Evolutionary conservation across 129 eudicot species (phyloP).

Genomic region (Rutidosis leptorrhynchoides): DNA sequence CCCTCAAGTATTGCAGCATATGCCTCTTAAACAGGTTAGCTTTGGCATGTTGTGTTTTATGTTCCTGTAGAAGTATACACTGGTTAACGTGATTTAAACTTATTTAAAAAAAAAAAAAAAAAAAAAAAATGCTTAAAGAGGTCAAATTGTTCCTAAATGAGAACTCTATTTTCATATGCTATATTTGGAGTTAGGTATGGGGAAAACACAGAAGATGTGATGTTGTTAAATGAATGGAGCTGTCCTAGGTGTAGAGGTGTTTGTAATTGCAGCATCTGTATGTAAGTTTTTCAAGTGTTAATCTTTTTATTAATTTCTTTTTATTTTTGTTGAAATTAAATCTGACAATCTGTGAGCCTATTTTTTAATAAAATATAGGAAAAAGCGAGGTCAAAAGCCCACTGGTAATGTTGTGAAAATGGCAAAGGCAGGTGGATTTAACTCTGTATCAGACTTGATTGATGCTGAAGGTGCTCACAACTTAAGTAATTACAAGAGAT

Average conservation of each 20-base stretch:
- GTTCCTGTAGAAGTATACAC: not conserved
- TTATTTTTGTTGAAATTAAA: not conserved
- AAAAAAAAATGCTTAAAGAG: not conserved
- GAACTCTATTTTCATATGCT: not conserved
- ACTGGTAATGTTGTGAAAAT: slow-evolving; percentile 57
- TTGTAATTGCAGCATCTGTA: slow-evolving; percentile 91
- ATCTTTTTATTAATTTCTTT: not conserved
- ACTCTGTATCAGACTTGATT: slow-evolving; percentile 83
- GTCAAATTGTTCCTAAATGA: not conserved
- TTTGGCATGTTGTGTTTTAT: not conserved
- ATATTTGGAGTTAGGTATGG: slow-evolving; percentile 58
- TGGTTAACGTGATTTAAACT: no score
- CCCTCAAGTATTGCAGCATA: slow-evolving; percentile 55
- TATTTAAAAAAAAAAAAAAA: not conserved
- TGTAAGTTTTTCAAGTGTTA: slow-evolving; percentile 36
- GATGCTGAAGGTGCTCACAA: slow-evolving; percentile 45
- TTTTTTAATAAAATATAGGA: slow-evolving; percentile 59
- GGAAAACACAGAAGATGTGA: slow-evolving; percentile 75
- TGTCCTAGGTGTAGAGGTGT: slow-evolving; percentile 88
- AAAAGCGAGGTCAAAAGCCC: slow-evolving; percentile 75
- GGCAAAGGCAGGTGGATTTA: slow-evolving; percentile 80
- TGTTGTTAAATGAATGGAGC: slow-evolving; percentile 52
- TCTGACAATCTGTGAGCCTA: slow-evolving; percentile 1
- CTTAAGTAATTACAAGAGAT: slow-evolving; percentile 32
- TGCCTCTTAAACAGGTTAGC: slow-evolving; percentile 84